Conservation (phyloP, 2,329 filamentous ascomycete species). For the Neofusicoccum laricinum region DNA sequence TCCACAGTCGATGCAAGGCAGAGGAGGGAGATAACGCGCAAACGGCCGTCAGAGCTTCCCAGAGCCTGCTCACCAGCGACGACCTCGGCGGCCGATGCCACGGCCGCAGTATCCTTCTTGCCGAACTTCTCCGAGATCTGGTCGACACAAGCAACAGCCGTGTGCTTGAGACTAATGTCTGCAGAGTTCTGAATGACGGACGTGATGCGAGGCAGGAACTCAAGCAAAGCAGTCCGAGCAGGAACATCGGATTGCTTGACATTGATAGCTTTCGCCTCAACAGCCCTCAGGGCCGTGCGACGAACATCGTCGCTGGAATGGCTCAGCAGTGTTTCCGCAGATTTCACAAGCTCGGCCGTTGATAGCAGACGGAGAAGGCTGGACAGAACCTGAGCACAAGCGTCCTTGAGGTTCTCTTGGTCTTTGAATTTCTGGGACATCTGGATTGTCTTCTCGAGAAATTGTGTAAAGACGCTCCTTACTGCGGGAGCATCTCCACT, state of each 20-base stretch:
- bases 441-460: slow-evolving; percentile 42
- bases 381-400: slow-evolving; percentile 67
- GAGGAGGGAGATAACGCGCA: slow-evolving; percentile 80
- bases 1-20: slow-evolving; percentile 88
- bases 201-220: slow-evolving; percentile 76
- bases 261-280: slow-evolving; percentile 74
- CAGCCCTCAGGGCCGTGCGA: slow-evolving; percentile 67
- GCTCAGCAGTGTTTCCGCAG: slow-evolving; percentile 77
- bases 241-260: slow-evolving; percentile 66
- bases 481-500: slow-evolving; percentile 25
- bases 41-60: slow-evolving; percentile 66
- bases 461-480: slow-evolving; percentile 32
- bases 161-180: slow-evolving; percentile 75
- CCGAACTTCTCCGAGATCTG: slow-evolving; percentile 94
- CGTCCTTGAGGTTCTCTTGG: slow-evolving; percentile 34
- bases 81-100: slow-evolving; percentile 70
- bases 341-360: slow-evolving; percentile 83
- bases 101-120: slow-evolving; percentile 78
- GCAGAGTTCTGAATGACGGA: slow-evolving; percentile 70
- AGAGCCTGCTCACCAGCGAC: slow-evolving; percentile 76
- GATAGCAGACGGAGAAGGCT: slow-evolving; percentile 82
- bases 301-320: slow-evolving; percentile 70
- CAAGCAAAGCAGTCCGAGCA: slow-evolving; percentile 69
- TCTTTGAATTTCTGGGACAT: slow-evolving; percentile 64
- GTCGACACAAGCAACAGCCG: slow-evolving; percentile 84